These are phyloP conservation scores for Colletotrichum magnum DNA, from an alignment of 2,329 filamentous ascomycete species.

Conservation along the genomic window DNA sequence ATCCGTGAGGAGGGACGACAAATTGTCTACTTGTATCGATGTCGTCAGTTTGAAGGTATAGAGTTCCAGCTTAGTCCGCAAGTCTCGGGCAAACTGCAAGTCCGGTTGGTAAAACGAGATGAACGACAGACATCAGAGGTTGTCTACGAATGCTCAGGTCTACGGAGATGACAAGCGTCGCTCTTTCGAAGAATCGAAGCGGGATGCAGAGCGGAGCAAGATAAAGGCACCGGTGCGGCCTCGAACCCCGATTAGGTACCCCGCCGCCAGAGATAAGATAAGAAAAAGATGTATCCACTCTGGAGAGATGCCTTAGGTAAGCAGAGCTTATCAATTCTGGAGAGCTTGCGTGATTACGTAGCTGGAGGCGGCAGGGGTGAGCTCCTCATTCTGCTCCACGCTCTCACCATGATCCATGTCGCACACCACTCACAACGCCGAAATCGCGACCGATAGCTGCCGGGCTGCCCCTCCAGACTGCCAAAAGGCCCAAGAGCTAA, in stretches of 20 bases:
- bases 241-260: not conserved
- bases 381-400: slow-evolving; percentile 39
- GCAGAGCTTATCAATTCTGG: slow-evolving; percentile 26
- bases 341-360: not conserved
- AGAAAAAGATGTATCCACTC: not conserved
- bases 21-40: too few species aligned
- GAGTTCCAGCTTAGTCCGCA: too few species aligned
- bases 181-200: too few species aligned
- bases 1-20: too few species aligned
- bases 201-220: too few species aligned
- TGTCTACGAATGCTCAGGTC: too few species aligned
- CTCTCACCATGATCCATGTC: slow-evolving; percentile 39
- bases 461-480: slow-evolving; percentile 22
- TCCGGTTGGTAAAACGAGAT: too few species aligned
- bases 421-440: slow-evolving; percentile 34
- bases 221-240: too few species aligned
- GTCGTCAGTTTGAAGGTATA: too few species aligned
- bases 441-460: slow-evolving; percentile 35
- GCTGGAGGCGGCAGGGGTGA: slow-evolving; percentile 20
- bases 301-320: not conserved
- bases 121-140: too few species aligned
- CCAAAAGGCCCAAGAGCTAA: not conserved
- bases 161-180: too few species aligned
- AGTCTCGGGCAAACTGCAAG: too few species aligned
- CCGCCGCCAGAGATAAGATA: slow-evolving; percentile 14